phyloP scores from a whole-genome alignment of 2,329 filamentous ascomycete genomes.

The Monosporascus sp. region DNA sequence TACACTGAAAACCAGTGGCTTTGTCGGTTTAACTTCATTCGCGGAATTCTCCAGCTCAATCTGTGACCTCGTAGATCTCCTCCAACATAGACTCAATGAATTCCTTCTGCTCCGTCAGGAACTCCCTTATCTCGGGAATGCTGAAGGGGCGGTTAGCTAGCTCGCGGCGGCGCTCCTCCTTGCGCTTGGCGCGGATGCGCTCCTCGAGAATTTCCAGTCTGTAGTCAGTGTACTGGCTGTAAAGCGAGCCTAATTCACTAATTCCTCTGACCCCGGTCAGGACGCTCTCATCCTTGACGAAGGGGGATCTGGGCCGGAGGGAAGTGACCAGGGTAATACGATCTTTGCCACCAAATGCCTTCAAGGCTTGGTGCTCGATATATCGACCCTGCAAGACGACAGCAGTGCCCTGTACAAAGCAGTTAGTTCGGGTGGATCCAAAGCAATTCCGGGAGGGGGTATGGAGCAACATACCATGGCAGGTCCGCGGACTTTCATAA shows the following conservation, averaged over 20 bases:
- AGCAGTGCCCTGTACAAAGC: constrained; percentile 31
- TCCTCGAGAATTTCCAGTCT: constrained; percentile 32
- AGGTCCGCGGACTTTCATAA: constrained; percentile 39
- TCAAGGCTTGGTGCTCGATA: constrained; percentile 39
- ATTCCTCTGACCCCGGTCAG: constrained; percentile 31
- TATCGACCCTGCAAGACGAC: constrained; percentile 42
- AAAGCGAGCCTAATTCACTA: constrained; percentile 31
- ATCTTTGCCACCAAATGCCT: constrained; percentile 35
- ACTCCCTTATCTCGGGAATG: constrained; percentile 23
- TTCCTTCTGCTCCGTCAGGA: constrained; percentile 25
- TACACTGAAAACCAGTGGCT: too few species aligned
- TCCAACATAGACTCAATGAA: constrained; percentile 31
- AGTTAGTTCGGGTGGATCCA: background rate
- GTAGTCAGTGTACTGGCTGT: constrained; percentile 33
- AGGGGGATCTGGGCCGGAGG: constrained; percentile 35
- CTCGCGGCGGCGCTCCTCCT: constrained; percentile 24
- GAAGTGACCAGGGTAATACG: constrained; percentile 43
- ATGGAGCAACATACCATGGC: constrained; percentile 28
- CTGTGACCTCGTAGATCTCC: constrained; percentile 30
- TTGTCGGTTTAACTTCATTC: too few species aligned
- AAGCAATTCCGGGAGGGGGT: too few species aligned
- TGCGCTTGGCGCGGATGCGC: constrained; percentile 28
- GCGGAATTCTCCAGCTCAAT: too few species aligned
- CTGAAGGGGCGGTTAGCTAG: constrained; percentile 11
- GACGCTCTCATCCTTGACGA: constrained; percentile 34